phyloP scores from a whole-genome alignment of 2,329 filamentous ascomycete genomes.

The Claviceps cyperi region DNA sequence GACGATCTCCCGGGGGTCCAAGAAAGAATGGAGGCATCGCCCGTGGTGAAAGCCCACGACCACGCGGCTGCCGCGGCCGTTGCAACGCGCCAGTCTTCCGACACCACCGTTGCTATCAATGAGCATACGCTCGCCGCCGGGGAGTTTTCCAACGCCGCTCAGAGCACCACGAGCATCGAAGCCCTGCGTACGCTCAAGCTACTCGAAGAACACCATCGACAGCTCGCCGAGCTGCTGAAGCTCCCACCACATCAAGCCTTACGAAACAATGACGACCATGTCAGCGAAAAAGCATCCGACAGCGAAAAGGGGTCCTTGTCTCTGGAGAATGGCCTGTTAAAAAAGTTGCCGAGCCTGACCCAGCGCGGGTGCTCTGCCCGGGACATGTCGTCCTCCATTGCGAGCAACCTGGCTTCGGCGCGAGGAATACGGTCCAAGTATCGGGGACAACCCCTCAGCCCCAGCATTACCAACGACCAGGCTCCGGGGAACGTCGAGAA shows the following conservation, averaged over 20 bases:
- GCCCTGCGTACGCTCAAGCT: constrained; percentile 72
- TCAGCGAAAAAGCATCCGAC: constrained; percentile 7
- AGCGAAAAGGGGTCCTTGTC: constrained; percentile 15
- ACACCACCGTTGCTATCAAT: constrained; percentile 70
- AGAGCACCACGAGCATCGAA: constrained; percentile 51
- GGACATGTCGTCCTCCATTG: constrained; percentile 68
- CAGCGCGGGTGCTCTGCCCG: constrained; percentile 43
- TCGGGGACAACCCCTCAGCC: constrained; percentile 52
- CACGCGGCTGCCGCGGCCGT: constrained; percentile 79
- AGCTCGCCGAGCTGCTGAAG: constrained; percentile 68
- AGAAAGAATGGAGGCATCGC: constrained; percentile 22
- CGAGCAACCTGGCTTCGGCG: constrained; percentile 74
- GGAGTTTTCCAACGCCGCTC: constrained; percentile 76
- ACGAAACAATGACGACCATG: constrained; percentile 15
- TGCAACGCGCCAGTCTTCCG: constrained; percentile 55
- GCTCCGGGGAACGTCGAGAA: constrained; percentile 55
- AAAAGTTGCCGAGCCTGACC: constrained; percentile 16
- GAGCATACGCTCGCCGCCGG: constrained; percentile 80
- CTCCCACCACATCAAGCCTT: constrained; percentile 38
- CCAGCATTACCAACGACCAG: constrained; percentile 61
- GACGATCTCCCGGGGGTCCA: no score
- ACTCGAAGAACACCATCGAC: constrained; percentile 76
- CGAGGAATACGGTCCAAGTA: constrained; percentile 59
- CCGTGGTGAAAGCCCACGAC: constrained; percentile 56
- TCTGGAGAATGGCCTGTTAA: neutral